Percentiles rank a stretch among this genome's conserved stretches.
Conservation (phyloP, 2,329 filamentous ascomycete genomes). For the Fusarium lyarnte region DNA sequence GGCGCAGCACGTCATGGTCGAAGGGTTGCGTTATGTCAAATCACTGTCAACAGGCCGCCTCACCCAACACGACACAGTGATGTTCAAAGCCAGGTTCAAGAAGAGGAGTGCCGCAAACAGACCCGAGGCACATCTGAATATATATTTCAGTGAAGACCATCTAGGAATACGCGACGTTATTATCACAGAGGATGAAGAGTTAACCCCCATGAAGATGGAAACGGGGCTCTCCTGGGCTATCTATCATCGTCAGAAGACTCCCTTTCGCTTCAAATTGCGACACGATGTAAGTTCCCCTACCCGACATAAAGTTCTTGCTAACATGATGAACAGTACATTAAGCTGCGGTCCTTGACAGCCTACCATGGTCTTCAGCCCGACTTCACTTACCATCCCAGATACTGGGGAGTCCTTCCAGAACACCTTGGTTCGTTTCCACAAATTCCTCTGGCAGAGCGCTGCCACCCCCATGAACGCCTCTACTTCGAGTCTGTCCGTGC, state of each 20-base stretch:
- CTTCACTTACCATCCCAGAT: neutral
- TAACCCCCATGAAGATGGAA: neutral
- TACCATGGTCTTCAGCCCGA: neutral
- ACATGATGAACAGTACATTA: neutral
- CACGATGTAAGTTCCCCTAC: neutral
- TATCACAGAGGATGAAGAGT: neutral
- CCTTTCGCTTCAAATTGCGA: neutral
- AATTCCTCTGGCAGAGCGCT: accelerated
- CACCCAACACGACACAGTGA: neutral
- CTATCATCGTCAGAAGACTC: neutral
- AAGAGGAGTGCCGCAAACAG: accelerated
- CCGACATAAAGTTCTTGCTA: accelerated
- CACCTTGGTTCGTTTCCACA: accelerated
- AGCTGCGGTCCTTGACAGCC: neutral
- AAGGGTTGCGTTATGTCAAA: neutral
- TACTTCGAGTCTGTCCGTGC: neutral
- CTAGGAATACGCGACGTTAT: neutral
- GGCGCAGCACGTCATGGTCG: neutral
- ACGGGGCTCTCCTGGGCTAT: neutral
- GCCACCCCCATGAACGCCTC: accelerated
- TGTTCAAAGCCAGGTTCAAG: neutral
- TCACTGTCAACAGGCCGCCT: neutral
- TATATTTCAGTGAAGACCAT: neutral
- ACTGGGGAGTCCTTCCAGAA: neutral
- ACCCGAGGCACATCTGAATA: accelerated